Conservation (phyloP, 2,329 filamentous ascomycete genomes). For the Penicillium verrucosum region DNA sequence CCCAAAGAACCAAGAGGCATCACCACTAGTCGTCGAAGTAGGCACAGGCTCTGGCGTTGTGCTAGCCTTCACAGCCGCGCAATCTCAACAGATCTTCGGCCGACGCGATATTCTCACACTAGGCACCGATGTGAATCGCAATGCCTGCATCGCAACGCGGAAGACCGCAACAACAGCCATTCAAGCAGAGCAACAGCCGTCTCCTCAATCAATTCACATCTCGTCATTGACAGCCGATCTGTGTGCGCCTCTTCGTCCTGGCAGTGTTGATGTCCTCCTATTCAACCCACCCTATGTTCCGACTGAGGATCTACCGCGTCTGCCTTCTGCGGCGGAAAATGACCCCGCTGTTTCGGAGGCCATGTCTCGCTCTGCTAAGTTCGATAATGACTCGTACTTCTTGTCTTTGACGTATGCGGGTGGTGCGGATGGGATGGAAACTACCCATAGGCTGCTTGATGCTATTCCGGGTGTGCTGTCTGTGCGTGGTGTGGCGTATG, state of each 20-base stretch:
- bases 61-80: slow-evolving; percentile 79
- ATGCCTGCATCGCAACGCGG: slow-evolving; percentile 73
- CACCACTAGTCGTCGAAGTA: slow-evolving; percentile 73
- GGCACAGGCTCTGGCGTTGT: slow-evolving; percentile 92
- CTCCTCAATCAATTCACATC: slow-evolving; percentile 53
- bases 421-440: slow-evolving; percentile 88
- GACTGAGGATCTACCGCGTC: slow-evolving; percentile 67
- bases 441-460: slow-evolving; percentile 73
- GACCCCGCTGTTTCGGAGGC: slow-evolving; percentile 27
- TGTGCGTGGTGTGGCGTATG: slow-evolving; percentile 73
- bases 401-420: slow-evolving; percentile 86
- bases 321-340: slow-evolving; percentile 34
- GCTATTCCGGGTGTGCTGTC: slow-evolving; percentile 64
- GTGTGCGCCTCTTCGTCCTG: slow-evolving; percentile 55
- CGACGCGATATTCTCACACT: slow-evolving; percentile 66
- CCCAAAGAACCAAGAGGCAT: slow-evolving; percentile 19
- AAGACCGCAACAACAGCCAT: slow-evolving; percentile 62
- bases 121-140: slow-evolving; percentile 78
- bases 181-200: slow-evolving; percentile 25
- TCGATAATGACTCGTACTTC: slow-evolving; percentile 78
- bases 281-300: slow-evolving; percentile 99
- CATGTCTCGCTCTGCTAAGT: slow-evolving; percentile 44
- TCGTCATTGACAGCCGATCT: slow-evolving; percentile 71
- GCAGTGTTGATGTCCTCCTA: slow-evolving; percentile 74
- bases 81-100: slow-evolving; percentile 70